Percentiles rank a stretch among this genome's conserved stretches.
phyloP scores from a whole-genome alignment of 768 basidiomycete genomes.

The Psilocybe cubensis region DNA sequence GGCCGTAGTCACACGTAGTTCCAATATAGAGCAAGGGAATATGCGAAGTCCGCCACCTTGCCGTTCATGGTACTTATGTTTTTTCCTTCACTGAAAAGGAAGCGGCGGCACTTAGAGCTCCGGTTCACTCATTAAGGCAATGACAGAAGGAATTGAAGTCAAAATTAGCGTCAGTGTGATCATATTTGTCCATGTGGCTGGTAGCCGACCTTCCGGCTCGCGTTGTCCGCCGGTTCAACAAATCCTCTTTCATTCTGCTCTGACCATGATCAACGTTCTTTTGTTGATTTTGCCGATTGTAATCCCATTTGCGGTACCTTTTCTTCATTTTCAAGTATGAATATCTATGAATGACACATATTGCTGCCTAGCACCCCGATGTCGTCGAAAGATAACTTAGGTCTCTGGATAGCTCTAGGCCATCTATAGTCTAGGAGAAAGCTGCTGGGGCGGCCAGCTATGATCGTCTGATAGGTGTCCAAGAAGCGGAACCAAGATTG shows the following conservation, averaged over 20 bases:
- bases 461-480: too few relatives aligned
- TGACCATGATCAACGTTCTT: neutral
- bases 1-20: constrained; percentile 7
- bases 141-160: constrained; percentile 10
- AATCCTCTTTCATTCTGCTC: neutral
- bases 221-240: neutral
- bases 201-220: neutral
- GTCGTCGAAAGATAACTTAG: neutral
- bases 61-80: constrained; percentile 6
- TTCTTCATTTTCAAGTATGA: too few relatives aligned
- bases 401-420: neutral
- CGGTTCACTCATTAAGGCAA: neutral
- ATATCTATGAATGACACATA: too few relatives aligned
- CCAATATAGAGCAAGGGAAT: constrained; percentile 5
- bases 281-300: neutral
- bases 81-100: neutral
- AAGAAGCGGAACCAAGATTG: neutral
- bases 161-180: neutral
- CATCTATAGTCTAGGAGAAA: neutral
- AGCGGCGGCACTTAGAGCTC: constrained; percentile 9
- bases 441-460: too few relatives aligned
- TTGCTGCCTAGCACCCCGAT: too few relatives aligned
- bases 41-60: constrained; percentile 11
- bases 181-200: constrained; percentile 7
- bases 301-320: neutral